phyloP scores from a whole-genome alignment of 768 basidiomycete species.

The Serendipita sp. region DNA sequence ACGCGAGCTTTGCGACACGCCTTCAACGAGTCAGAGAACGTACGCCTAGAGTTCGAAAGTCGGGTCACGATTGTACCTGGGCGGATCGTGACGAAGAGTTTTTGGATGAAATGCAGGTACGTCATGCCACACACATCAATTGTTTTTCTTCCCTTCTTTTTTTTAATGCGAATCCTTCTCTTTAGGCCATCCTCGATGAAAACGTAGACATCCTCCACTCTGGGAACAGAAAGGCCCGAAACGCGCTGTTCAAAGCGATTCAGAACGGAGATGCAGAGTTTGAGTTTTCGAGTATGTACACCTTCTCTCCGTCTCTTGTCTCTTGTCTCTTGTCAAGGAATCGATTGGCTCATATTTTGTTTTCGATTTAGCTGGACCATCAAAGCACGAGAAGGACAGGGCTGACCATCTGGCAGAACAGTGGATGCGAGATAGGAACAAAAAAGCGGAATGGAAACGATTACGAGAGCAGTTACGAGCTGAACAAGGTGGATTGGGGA shows the following conservation, averaged over 20 bases:
- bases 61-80: conserved; percentile 21
- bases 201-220: conserved; percentile 33
- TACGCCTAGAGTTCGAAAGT: conserved; percentile 14
- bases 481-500: conserved; percentile 13
- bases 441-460: conserved; percentile 64
- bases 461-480: conserved; percentile 41
- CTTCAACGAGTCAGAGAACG: not conserved
- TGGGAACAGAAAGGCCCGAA: conserved; percentile 31
- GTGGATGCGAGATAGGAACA: conserved; percentile 69
- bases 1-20: not conserved
- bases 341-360: conserved; percentile 19
- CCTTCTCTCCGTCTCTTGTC: conserved; percentile 11
- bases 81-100: conserved; percentile 44
- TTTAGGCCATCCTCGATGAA: conserved; percentile 45
- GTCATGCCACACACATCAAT: conserved; percentile 8
- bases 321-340: conserved; percentile 15
- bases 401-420: conserved; percentile 41
- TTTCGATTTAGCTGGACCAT: conserved; percentile 23
- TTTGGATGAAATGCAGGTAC: conserved; percentile 38
- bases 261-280: conserved; percentile 30
- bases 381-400: conserved; percentile 31
- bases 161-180: not conserved
- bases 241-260: conserved; percentile 44
- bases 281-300: conserved; percentile 8
- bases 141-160: too few species aligned